These are phyloP conservation scores for Harringtonia aguacate DNA, from an alignment of 2,329 filamentous ascomycete genomes.

Conservation along the genomic window DNA sequence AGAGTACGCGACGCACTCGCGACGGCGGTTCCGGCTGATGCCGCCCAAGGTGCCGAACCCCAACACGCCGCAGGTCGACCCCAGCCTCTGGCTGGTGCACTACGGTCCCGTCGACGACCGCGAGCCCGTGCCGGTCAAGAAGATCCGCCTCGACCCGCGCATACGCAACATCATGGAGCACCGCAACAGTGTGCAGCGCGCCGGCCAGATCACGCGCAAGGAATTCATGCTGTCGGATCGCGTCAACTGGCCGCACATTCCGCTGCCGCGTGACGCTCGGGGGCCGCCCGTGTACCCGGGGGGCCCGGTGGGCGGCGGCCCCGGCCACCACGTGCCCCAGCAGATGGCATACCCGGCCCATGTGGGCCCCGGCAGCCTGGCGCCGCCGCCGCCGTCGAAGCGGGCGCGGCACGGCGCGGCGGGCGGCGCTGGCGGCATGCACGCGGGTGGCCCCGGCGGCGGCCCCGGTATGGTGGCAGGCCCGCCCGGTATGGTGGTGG, in stretches of 20 bases:
- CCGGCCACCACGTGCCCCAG: slow-evolving; percentile 36
- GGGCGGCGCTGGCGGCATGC: slow-evolving; percentile 4
- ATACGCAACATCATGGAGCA: slow-evolving; percentile 50
- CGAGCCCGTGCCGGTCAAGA: slow-evolving; percentile 59
- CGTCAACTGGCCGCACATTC: slow-evolving; percentile 79
- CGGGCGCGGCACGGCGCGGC: slow-evolving; percentile 35
- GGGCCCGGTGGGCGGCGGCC: slow-evolving; percentile 27
- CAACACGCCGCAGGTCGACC: slow-evolving; percentile 59
- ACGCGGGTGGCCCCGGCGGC: slow-evolving; percentile 16
- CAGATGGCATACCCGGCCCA: slow-evolving; percentile 53
- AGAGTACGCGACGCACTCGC: slow-evolving; percentile 61
- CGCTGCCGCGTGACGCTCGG: slow-evolving; percentile 48
- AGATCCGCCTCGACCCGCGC: slow-evolving; percentile 54
- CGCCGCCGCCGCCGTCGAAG: slow-evolving; percentile 45
- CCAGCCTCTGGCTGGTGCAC: slow-evolving; percentile 82
- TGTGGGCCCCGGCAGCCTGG: slow-evolving; percentile 24
- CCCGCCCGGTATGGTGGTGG: slow-evolving; percentile 18
- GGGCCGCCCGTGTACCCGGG: slow-evolving; percentile 40
- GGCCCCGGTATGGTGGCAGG: slow-evolving; percentile 8
- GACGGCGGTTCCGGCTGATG: slow-evolving; percentile 76
- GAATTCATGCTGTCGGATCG: slow-evolving; percentile 92
- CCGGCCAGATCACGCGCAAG: slow-evolving; percentile 76
- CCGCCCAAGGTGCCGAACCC: slow-evolving; percentile 60
- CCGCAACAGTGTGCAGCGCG: slow-evolving; percentile 54
- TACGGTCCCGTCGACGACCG: slow-evolving; percentile 69